Percentiles rank a stretch among this genome's conserved stretches.
These are phyloP conservation scores for Comarum palustre DNA, from an alignment of 306 rosid genomes.

Conservation along the genomic window DNA sequence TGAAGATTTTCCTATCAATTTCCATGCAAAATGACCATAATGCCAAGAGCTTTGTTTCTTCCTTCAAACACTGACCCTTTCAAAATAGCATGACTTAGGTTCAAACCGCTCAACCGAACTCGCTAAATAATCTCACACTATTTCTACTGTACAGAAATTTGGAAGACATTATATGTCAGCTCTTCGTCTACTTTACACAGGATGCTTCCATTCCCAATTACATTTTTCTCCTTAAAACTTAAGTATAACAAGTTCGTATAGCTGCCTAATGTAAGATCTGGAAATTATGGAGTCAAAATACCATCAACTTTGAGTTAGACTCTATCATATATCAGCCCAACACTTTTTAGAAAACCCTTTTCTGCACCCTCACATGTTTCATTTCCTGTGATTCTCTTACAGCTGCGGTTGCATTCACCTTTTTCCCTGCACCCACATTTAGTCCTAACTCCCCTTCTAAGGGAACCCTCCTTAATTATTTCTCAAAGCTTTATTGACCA, in stretches of 20 bases:
- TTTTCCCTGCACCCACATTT: neutral
- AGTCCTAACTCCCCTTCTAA: neutral
- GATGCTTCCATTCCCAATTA: neutral
- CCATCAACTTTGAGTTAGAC: neutral
- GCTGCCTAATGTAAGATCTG: neutral
- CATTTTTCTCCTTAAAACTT: neutral
- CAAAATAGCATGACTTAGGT: neutral
- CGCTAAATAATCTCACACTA: neutral
- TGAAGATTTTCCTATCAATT: neutral
- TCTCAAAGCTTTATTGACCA: neutral
- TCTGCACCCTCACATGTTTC: neutral
- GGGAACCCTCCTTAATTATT: neutral
- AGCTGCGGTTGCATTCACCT: neutral
- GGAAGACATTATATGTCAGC: neutral
- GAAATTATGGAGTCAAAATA: neutral
- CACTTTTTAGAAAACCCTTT: neutral
- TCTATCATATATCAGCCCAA: neutral
- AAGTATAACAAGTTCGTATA: too few relatives aligned
- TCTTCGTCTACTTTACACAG: neutral
- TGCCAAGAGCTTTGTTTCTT: neutral
- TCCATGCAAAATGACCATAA: neutral
- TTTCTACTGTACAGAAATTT: too few relatives aligned
- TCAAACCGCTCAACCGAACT: neutral
- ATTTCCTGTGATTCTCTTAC: neutral
- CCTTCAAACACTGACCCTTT: neutral